A percentile compares a stretch with the other conserved stretches of the same genome.
phyloP scores from a whole-genome alignment of 257 asterid genomes.

The Leptodermis oblonga region DNA sequence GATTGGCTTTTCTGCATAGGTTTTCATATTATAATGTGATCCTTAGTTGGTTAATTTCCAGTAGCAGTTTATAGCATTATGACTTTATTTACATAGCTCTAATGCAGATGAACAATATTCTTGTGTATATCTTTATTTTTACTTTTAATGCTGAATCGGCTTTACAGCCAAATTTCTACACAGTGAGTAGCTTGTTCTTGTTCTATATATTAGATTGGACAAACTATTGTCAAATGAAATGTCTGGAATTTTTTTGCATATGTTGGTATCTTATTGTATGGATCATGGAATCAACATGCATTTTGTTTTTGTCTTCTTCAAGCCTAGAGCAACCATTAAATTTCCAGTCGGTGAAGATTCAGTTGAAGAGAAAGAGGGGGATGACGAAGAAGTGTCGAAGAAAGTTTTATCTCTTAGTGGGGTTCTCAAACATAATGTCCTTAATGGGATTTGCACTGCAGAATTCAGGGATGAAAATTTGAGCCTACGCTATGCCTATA shows the following conservation, averaged over 20 bases:
- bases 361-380: conserved; percentile 66
- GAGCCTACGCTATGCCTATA: conserved; percentile 65
- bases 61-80: neutral
- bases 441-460: conserved; percentile 76
- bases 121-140: no score
- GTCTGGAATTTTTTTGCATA: neutral
- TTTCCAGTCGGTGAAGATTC: conserved; percentile 86
- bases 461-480: conserved; percentile 61
- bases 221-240: neutral
- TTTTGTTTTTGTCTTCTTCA: conserved; percentile 29
- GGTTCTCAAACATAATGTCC: conserved; percentile 42
- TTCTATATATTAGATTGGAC: neutral
- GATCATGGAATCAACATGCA: neutral
- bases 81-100: no score
- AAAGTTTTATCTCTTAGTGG: conserved; percentile 57
- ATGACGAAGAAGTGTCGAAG: conserved; percentile 57
- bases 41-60: neutral
- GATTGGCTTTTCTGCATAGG: conserved; percentile 11
- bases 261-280: neutral
- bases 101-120: no score
- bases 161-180: neutral
- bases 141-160: no score
- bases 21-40: neutral
- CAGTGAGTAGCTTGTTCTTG: neutral
- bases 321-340: conserved; percentile 77